Conservation (phyloP, 75 land plant species). For the Azolla pinnata region DNA sequence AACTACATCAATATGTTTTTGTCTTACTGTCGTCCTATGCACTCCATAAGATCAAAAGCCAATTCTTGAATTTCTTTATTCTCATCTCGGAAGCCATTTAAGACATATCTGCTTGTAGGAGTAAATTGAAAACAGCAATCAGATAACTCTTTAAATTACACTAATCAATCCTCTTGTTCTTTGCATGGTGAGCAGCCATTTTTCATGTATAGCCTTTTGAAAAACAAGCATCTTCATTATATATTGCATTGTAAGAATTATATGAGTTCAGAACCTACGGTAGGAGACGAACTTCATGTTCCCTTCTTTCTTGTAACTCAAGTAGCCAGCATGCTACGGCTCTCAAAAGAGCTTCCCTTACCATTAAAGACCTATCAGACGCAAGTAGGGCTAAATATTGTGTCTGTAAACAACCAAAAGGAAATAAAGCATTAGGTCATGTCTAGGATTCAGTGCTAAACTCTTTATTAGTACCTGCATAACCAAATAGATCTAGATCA, state of each 20-base stretch:
- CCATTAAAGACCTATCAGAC: slow-evolving; percentile 16
- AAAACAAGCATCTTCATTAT: too few relatives aligned
- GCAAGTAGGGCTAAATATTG: slow-evolving; percentile 35
- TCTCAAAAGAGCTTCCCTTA: slow-evolving; percentile 23
- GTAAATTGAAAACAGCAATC: too few relatives aligned
- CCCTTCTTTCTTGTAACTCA: slow-evolving; percentile 30
- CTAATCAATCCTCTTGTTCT: too few relatives aligned
- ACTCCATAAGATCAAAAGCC: slow-evolving; percentile 31
- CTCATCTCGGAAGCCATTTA: slow-evolving; percentile 28
- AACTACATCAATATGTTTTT: too few relatives aligned
- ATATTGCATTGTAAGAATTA: too few relatives aligned
- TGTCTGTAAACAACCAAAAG: slow-evolving; percentile 18
- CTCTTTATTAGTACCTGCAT: too few relatives aligned
- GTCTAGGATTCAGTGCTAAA: too few relatives aligned
- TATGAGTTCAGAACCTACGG: slow-evolving; percentile 27
- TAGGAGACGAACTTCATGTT: slow-evolving; percentile 31
- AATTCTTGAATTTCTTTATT: slow-evolving; percentile 18
- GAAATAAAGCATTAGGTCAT: too few relatives aligned
- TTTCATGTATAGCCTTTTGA: too few relatives aligned
- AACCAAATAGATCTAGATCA: too few relatives aligned
- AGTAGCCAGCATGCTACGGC: slow-evolving; percentile 27
- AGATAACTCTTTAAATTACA: too few relatives aligned
- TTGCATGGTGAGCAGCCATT: too few relatives aligned
- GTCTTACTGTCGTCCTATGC: slow-evolving; percentile 32
- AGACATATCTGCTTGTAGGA: slow-evolving; percentile 21